Percentiles rank a stretch among this genome's conserved stretches.
phyloP scores from a whole-genome alignment of 176 grass and related monocot species.

The Bothriochloa decipiens region DNA sequence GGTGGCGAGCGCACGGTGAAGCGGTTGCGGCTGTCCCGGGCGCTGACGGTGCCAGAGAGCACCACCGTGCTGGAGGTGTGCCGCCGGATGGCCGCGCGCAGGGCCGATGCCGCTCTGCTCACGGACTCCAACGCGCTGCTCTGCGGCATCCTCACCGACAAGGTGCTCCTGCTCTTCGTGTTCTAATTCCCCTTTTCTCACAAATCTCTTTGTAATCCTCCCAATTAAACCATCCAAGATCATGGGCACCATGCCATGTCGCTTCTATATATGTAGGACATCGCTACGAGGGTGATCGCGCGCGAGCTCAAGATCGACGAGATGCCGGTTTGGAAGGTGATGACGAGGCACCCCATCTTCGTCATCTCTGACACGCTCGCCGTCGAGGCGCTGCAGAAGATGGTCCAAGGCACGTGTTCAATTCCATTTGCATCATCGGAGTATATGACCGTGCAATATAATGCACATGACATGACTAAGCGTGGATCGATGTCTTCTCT shows the following conservation, averaged over 20 bases:
- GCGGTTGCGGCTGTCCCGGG: conserved; percentile 69
- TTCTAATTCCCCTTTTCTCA: not conserved
- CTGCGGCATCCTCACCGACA: conserved; percentile 83
- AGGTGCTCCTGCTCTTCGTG: conserved; percentile 21
- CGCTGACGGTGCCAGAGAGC: conserved; percentile 81
- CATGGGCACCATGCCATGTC: too few species aligned
- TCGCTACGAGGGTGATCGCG: conserved; percentile 59
- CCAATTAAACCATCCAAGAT: not conserved
- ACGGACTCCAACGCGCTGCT: conserved; percentile 80
- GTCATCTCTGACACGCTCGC: conserved; percentile 74
- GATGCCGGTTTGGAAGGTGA: conserved; percentile 71
- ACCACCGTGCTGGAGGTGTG: conserved; percentile 73
- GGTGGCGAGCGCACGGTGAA: conserved; percentile 72
- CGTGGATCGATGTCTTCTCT: too few species aligned
- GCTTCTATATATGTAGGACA: conserved; percentile 36
- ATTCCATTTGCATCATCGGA: not conserved
- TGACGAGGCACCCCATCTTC: conserved; percentile 76
- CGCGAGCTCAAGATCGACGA: conserved; percentile 62
- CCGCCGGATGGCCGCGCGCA: conserved; percentile 63
- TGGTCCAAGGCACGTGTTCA: conserved; percentile 62
- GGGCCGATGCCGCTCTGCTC: conserved; percentile 71
- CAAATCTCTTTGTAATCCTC: not conserved
- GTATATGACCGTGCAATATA: too few species aligned
- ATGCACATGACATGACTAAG: too few species aligned
- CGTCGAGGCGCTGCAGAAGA: conserved; percentile 75